These are phyloP conservation scores for Aleurites moluccanus DNA, from an alignment of 441 rosid genomes.

Conservation along the genomic window DNA sequence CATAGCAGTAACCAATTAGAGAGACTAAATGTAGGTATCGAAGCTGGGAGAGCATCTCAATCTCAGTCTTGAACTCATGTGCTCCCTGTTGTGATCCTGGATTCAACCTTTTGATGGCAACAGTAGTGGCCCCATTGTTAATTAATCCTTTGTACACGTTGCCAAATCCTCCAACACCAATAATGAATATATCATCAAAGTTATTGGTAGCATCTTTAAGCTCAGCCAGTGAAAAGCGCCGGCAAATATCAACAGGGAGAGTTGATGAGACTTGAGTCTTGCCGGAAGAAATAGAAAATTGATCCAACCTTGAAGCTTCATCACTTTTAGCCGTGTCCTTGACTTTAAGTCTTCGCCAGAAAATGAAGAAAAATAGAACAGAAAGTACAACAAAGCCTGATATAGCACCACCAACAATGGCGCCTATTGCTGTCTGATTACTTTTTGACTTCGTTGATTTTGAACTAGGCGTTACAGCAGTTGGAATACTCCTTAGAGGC, in stretches of 20 bases:
- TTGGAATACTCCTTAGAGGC: neutral
- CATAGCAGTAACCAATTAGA: conserved; percentile 57
- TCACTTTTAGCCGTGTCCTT: conserved; percentile 18
- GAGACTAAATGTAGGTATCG: conserved; percentile 54
- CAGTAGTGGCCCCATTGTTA: conserved; percentile 38
- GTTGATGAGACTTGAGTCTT: conserved; percentile 21
- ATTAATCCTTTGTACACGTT: conserved; percentile 54
- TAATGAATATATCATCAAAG: conserved; percentile 37
- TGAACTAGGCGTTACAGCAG: neutral
- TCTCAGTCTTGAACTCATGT: conserved; percentile 54
- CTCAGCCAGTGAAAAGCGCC: conserved; percentile 44
- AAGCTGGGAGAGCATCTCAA: conserved; percentile 57
- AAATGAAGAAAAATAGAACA: conserved; percentile 27
- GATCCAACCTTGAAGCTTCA: conserved; percentile 9
- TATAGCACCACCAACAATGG: conserved; percentile 27
- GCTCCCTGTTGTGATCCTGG: conserved; percentile 41
- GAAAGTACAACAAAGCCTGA: conserved; percentile 10
- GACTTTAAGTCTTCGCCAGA: conserved; percentile 16
- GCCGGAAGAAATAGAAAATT: neutral
- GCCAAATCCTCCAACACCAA: conserved; percentile 64
- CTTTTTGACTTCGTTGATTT: neutral
- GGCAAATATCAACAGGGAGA: conserved; percentile 47
- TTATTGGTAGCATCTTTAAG: conserved; percentile 49
- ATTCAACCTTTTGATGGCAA: conserved; percentile 53
- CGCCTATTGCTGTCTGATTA: neutral